A percentile compares a stretch with the other conserved stretches of the same genome.
Evolutionary conservation across 306 rosid species (phyloP).

Genomic region (Cicer judaicum): DNA sequence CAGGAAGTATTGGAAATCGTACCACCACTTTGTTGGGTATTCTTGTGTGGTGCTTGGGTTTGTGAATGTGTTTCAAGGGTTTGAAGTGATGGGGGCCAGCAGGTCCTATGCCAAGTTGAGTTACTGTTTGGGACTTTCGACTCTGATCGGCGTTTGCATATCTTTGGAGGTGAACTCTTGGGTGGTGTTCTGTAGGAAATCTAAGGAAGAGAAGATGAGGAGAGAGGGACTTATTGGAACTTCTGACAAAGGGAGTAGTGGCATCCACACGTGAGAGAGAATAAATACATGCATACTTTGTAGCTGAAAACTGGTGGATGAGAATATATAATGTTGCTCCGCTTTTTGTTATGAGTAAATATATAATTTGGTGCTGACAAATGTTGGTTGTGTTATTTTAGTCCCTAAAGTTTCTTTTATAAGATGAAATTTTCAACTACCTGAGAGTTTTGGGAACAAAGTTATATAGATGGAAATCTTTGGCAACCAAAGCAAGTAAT

Average conservation of each 20-base stretch:
- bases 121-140: constrained; percentile 72
- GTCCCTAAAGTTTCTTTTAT: constrained; percentile 13
- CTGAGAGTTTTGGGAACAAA: constrained; percentile 26
- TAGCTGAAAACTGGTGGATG: not conserved
- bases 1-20: constrained; percentile 91
- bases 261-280: constrained; percentile 50
- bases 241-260: constrained; percentile 73
- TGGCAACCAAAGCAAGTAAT: not conserved
- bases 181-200: constrained; percentile 86
- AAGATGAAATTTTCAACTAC: constrained; percentile 1
- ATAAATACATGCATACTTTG: not conserved
- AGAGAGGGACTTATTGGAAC: constrained; percentile 78
- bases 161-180: constrained; percentile 95
- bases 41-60: constrained; percentile 89
- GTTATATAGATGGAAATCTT: constrained; percentile 19
- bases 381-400: not conserved
- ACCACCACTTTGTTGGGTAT: constrained; percentile 94
- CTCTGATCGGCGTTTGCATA: constrained; percentile 70
- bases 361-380: constrained; percentile 1
- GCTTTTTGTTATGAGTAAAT: constrained; percentile 13
- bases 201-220: constrained; percentile 83
- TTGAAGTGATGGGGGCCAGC: constrained; percentile 83
- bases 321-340: constrained; percentile 2
- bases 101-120: constrained; percentile 78
- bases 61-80: constrained; percentile 88